A percentile compares a stretch with the other conserved stretches of the same genome.
Evolutionary conservation across 805 yeast genomes (phyloP).

Genomic region (Barnettozyma wickerhamii): DNA sequence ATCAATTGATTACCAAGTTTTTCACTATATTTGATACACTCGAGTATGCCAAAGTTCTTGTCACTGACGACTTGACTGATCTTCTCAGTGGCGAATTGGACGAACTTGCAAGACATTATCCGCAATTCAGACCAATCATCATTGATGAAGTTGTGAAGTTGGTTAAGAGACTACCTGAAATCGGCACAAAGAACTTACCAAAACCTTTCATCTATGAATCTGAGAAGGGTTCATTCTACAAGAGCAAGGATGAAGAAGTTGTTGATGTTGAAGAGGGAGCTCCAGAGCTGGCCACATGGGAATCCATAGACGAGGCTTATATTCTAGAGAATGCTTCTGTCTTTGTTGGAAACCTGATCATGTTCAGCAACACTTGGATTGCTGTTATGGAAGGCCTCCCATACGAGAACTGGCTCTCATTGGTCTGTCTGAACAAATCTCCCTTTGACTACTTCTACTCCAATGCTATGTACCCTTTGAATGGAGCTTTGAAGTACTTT

Average conservation of each 20-base stretch:
- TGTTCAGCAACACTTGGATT: conserved; percentile 34
- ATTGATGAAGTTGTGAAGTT: conserved; percentile 42
- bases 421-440: conserved; percentile 45
- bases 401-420: conserved; percentile 42
- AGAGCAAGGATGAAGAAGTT: conserved; percentile 37
- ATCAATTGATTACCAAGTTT: conserved; percentile 36
- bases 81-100: conserved; percentile 68
- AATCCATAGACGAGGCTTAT: conserved; percentile 38
- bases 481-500: conserved; percentile 50
- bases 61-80: conserved; percentile 47
- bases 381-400: conserved; percentile 28
- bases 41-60: conserved; percentile 49
- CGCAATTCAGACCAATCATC: conserved; percentile 60
- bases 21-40: conserved; percentile 48
- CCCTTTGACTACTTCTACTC: conserved; percentile 62
- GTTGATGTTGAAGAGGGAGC: conserved; percentile 38
- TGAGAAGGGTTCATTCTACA: conserved; percentile 36
- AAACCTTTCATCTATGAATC: conserved; percentile 44
- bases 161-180: conserved; percentile 40
- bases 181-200: conserved; percentile 31
- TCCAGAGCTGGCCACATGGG: conserved; percentile 48
- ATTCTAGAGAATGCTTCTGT: conserved; percentile 43
- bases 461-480: conserved; percentile 46
- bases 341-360: conserved; percentile 46
- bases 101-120: conserved; percentile 79